Conservation (phyloP, 352 stramenopile species). For the Chrysophaeum taylorii region DNA sequence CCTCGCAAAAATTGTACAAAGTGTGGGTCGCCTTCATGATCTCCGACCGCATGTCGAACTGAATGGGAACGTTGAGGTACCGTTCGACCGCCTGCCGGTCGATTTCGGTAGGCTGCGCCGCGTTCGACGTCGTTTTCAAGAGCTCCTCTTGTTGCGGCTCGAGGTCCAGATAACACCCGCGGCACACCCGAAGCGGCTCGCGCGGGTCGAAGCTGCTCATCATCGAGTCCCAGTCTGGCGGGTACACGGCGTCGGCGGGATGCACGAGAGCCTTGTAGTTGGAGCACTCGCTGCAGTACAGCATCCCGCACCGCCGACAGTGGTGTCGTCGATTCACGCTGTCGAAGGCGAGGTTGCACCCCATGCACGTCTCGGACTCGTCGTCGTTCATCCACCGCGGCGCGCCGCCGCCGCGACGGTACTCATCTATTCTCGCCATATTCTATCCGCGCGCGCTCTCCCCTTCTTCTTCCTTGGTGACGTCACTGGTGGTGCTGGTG, state of each 20-base stretch:
- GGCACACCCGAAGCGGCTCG: conserved; percentile 37
- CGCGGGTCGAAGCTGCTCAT: conserved; percentile 25
- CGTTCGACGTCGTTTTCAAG: conserved; percentile 21
- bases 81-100: conserved; percentile 11
- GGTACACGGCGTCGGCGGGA: conserved; percentile 8
- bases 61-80: conserved; percentile 40
- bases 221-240: conserved; percentile 13
- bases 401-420: too few species aligned
- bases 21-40: conserved; percentile 72
- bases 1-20: conserved; percentile 63
- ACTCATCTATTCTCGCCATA: too few species aligned
- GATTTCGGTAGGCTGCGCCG: conserved; percentile 1
- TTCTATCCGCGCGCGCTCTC: too few species aligned
- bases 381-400: not conserved
- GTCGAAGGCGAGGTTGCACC: not conserved
- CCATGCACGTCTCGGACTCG: not conserved
- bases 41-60: conserved; percentile 69
- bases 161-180: conserved; percentile 18
- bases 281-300: conserved; percentile 75
- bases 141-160: conserved; percentile 35
- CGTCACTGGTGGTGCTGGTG: too few species aligned
- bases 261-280: conserved; percentile 56
- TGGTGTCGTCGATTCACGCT: conserved; percentile 41
- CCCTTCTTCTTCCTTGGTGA: too few species aligned
- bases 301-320: conserved; percentile 66